Percentiles rank a stretch among this genome's conserved stretches.
Evolutionary conservation across 2,329 filamentous ascomycete species (phyloP).

Genomic region (Bipolaris bicolor): DNA sequence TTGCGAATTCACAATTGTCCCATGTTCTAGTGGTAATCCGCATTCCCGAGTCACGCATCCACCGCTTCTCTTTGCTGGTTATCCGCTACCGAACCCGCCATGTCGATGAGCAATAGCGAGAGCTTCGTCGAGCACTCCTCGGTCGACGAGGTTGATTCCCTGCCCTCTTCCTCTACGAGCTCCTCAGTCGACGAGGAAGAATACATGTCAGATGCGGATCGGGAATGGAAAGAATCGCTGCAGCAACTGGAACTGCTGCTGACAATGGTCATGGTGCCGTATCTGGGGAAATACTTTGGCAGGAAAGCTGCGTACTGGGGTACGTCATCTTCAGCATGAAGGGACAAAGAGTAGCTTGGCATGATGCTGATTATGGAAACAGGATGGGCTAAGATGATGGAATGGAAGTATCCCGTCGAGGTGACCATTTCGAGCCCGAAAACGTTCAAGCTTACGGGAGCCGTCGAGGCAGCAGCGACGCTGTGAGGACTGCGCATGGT

Average conservation of each 20-base stretch:
- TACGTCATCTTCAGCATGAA: slow-evolving; percentile 57
- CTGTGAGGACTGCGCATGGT: slow-evolving; percentile 33
- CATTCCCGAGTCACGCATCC: not conserved
- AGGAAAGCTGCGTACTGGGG: slow-evolving; percentile 96
- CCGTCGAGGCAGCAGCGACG: slow-evolving; percentile 55
- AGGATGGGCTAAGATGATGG: slow-evolving; percentile 95
- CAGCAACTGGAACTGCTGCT: slow-evolving; percentile 92
- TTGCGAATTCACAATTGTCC: slow-evolving; percentile 7
- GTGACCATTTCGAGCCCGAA: slow-evolving; percentile 60
- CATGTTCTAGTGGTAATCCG: slow-evolving; percentile 31
- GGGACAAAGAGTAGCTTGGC: not conserved
- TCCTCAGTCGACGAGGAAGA: slow-evolving; percentile 63
- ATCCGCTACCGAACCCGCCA: slow-evolving; percentile 20
- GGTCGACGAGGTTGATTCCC: slow-evolving; percentile 56
- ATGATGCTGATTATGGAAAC: slow-evolving; percentile 6
- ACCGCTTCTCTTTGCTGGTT: not conserved
- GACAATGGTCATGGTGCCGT: slow-evolving; percentile 93
- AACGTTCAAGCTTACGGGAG: slow-evolving; percentile 55
- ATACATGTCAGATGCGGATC: slow-evolving; percentile 80
- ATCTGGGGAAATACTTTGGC: slow-evolving; percentile 92
- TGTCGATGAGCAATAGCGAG: slow-evolving; percentile 47
- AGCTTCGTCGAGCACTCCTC: slow-evolving; percentile 47
- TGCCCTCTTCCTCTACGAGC: slow-evolving; percentile 59
- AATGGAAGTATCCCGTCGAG: slow-evolving; percentile 88
- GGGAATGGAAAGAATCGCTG: slow-evolving; percentile 92